These are phyloP conservation scores for Corymbia calophylla DNA, from an alignment of 441 rosid genomes.

Conservation along the genomic window DNA sequence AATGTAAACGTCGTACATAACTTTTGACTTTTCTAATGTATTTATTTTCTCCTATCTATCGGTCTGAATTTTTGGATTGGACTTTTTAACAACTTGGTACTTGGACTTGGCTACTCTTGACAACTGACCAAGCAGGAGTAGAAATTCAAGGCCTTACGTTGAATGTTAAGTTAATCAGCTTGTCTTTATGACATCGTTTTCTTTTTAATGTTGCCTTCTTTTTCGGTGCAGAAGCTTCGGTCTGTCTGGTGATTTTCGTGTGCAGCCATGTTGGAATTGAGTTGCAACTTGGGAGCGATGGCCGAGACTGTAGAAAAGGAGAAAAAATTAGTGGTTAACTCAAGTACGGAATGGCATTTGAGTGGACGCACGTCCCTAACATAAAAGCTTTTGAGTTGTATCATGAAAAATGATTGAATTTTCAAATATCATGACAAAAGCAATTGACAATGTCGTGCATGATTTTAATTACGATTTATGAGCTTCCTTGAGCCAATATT, in stretches of 20 bases:
- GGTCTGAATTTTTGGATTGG: too few relatives aligned
- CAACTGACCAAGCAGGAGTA: not conserved
- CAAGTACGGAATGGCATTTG: too few relatives aligned
- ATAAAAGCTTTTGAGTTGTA: not conserved
- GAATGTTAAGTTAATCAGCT: not conserved
- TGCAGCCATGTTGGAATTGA: not conserved
- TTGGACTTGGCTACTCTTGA: not conserved
- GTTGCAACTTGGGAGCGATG: not conserved
- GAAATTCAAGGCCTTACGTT: not conserved
- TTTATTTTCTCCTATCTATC: not conserved
- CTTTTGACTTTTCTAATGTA: too few relatives aligned
- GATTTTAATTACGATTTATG: not conserved
- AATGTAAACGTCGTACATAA: too few relatives aligned
- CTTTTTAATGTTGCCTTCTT: not conserved
- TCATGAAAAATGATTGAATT: not conserved
- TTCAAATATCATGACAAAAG: not conserved
- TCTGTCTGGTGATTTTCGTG: not conserved
- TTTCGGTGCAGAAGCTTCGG: not conserved
- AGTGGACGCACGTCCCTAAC: not conserved
- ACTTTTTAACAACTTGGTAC: not conserved
- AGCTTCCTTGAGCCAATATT: not conserved
- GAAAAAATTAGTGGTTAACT: too few relatives aligned
- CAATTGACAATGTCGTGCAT: not conserved
- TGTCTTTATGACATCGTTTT: not conserved
- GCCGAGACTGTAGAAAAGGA: too few relatives aligned